Base-by-base conservation (phyloP, 2,329 filamentous ascomycete genomes). In the Alternaria postmessia region DNA sequence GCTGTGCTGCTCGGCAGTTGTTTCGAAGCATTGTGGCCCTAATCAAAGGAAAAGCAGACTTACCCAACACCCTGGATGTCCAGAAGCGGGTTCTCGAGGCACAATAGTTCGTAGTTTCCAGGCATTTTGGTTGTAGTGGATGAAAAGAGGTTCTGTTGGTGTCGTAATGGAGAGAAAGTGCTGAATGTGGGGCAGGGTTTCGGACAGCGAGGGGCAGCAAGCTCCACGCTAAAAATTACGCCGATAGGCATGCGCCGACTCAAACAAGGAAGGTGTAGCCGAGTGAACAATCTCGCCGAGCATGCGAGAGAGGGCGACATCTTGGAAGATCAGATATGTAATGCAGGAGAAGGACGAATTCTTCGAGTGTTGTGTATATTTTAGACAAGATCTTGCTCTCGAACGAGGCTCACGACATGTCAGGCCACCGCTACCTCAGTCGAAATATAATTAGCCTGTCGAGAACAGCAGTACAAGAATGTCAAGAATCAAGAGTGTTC, bases 21-120 rank as follows among this genome's bases (percentile, higher is more conserved):
- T 24, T 22, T 32, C 41, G 47, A 39, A 53, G 51, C 14, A 57
- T 42, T 30, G 18, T 16, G 24, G 18, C 5, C 22, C 9, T 20
- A 39, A 41, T 12, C 16, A 20, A 14, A 22, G 11, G 36, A 32
- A 32, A 8, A 6, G 55, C 49, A 12, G 36, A 78, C 83, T 65
- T 81, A 89, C 88, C 87, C 88, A 73, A 85, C 80, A 73, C 91
- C 95, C 83, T 97, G 94, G 80, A 99, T 99, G 79, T 99, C 94
- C 75, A 99, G 91, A 74, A 99, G 89, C 80, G 95, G 95, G 83
- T 99, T 99, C 90, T 97, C 95, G 75, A 99, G 84, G 82, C 91
- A 95, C 77, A 98, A 87, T 75, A 99, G 91, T 81, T 92, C 86
- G 84, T 91, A 98, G 81, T 93, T 90, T 83, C 93, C 91, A 77